These are phyloP conservation scores for Botrytis byssoidea DNA, from an alignment of 2,329 filamentous ascomycete species.

Conservation along the genomic window DNA sequence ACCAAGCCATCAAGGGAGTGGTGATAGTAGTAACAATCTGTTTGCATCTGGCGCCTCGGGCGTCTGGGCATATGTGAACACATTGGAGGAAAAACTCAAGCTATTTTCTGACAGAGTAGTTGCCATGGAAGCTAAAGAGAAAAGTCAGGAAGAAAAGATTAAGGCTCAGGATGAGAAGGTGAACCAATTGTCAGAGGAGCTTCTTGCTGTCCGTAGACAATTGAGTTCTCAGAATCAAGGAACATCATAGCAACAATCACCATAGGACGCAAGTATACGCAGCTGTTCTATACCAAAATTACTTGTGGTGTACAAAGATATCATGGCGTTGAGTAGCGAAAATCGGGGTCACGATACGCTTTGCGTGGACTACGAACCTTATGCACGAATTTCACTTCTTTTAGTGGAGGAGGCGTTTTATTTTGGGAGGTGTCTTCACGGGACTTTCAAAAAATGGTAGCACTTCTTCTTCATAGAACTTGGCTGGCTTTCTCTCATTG, in stretches of 20 bases:
- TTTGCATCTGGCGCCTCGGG: conserved; percentile 61
- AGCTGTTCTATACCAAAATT: conserved; percentile 30
- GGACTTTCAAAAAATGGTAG: conserved; percentile 23
- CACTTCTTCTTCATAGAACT: conserved; percentile 25
- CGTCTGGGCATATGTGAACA: conserved; percentile 71
- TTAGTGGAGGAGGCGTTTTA: conserved; percentile 30
- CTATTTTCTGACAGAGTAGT: conserved; percentile 47
- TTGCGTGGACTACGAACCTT: conserved; percentile 23
- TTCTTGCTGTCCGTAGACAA: conserved; percentile 33
- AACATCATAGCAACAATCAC: conserved; percentile 31
- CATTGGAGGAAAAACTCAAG: conserved; percentile 61
- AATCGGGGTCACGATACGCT: conserved; percentile 23
- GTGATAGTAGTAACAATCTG: conserved; percentile 62
- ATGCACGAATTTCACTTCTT: conserved; percentile 24
- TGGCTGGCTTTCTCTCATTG: conserved; percentile 21
- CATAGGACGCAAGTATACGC: conserved; percentile 34
- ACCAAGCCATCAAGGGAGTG: conserved; percentile 42
- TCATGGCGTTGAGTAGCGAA: conserved; percentile 33
- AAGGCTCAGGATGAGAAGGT: conserved; percentile 32
- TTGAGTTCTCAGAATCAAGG: conserved; percentile 30
- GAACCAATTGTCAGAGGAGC: conserved; percentile 35
- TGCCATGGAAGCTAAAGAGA: conserved; percentile 41
- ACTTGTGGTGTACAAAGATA: conserved; percentile 30
- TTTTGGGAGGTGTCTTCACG: conserved; percentile 23
- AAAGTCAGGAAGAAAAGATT: conserved; percentile 32